Conservation (phyloP, 345 rosid species). For the Syzygium jambos region DNA sequence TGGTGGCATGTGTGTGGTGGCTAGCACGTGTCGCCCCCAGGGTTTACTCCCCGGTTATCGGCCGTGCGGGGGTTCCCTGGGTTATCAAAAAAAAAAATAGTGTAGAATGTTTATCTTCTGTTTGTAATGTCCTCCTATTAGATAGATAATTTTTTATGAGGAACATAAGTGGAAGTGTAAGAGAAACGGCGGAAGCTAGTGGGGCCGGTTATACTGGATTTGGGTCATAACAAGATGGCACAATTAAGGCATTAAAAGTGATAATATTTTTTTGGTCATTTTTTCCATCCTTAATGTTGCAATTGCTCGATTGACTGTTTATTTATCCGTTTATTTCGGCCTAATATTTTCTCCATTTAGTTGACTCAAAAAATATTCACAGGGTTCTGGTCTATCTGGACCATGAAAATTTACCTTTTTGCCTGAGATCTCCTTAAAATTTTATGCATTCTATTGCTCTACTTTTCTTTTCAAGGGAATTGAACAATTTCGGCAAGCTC, state of each 20-base stretch:
- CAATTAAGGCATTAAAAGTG: not conserved
- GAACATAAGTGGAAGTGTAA: not conserved
- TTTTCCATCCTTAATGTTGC: not conserved
- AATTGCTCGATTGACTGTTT: not conserved
- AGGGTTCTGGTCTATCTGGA: not conserved
- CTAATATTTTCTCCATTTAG: not conserved
- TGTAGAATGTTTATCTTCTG: not conserved
- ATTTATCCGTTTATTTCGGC: not conserved
- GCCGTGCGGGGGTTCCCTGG: too few species aligned
- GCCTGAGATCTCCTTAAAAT: not conserved
- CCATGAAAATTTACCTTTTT: not conserved
- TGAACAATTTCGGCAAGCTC: constrained; percentile 71
- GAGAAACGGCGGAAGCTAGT: not conserved
- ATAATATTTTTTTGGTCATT: not conserved
- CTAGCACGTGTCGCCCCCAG: too few species aligned
- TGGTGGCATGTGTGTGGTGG: too few species aligned
- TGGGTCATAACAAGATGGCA: not conserved
- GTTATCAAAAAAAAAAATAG: too few species aligned
- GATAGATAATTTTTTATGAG: not conserved
- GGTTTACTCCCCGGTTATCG: too few species aligned
- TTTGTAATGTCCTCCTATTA: not conserved
- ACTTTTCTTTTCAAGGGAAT: constrained; percentile 39
- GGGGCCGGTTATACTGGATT: not conserved
- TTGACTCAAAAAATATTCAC: not conserved
- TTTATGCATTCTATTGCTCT: not conserved